Evolutionary conservation across 306 rosid genomes (phyloP).

Genomic region (Delonix regia): DNA sequence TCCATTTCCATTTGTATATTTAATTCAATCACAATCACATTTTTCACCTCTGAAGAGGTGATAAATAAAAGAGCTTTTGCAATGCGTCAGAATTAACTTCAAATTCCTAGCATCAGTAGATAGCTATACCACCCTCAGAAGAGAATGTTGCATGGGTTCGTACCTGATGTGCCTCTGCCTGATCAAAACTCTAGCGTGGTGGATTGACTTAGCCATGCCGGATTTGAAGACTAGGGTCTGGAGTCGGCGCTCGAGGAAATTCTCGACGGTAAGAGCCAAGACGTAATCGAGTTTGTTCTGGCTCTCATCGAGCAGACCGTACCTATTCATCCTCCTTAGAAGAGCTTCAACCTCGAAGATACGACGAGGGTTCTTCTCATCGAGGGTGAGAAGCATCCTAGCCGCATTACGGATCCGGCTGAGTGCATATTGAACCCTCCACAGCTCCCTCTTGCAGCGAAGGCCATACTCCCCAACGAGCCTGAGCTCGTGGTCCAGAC

Average conservation of each 20-base stretch:
- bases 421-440: constrained; percentile 53
- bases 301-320: constrained; percentile 53
- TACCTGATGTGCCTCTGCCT: constrained; percentile 56
- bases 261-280: constrained; percentile 53
- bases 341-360: constrained; percentile 58
- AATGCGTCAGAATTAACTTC: neutral
- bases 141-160: neutral
- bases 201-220: constrained; percentile 60
- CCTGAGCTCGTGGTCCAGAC: constrained; percentile 53
- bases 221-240: constrained; percentile 51
- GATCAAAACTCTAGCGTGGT: constrained; percentile 53
- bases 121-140: neutral
- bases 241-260: constrained; percentile 55
- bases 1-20: neutral
- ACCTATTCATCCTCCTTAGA: constrained; percentile 57
- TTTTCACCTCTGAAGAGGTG: neutral
- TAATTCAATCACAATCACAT: neutral
- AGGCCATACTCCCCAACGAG: constrained; percentile 55
- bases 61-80: neutral
- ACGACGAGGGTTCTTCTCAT: constrained; percentile 52
- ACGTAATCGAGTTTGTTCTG: constrained; percentile 60
- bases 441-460: constrained; percentile 56
- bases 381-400: constrained; percentile 51
- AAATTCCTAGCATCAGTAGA: neutral
- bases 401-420: constrained; percentile 53